Base-by-base conservation (phyloP, 306 rosid genomes). In the Albizia julibrissin region DNA sequence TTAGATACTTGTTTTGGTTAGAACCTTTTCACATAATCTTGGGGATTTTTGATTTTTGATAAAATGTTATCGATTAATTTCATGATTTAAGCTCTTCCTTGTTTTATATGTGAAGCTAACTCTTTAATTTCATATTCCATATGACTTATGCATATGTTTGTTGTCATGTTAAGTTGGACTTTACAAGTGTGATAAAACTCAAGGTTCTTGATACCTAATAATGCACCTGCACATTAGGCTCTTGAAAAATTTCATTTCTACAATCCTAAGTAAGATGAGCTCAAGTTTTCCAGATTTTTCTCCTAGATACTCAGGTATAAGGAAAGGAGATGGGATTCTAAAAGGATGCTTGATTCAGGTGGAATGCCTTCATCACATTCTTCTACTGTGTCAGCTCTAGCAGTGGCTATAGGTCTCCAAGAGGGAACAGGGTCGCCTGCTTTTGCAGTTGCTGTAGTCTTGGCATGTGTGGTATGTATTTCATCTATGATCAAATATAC, bases 281-380 rank as follows among this genome's bases (percentile, higher is more conserved):
- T 79, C 56, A 84, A 62, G 39, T 75, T 81, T 78, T 80, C 33
- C 70, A 46, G 78, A 71, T 7, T 64, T 79, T 79, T 82, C 83
- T 87, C 82, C 87, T 87, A 78, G 91, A 77, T 84, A 58, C 62
- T 87, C 87, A 95, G 95, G 99, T 91, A 86, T 76, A 95, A 91
- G 90, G 98, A 93, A 75, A 87, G 65, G 90, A 89, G 94, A 87
- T 95, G 99, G 98, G 98, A 95, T 80, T 86, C 99, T 12, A 89
- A 91, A 85, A 86, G 91, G 80, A 84, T 95, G 93, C 89, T 93
- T 82, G 90, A 88, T 88, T 95, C 98, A 27, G 94, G 98, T 22
- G 97, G 96, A 75, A 93, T 95, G 96, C 96, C 96, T 82, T 93
- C 98, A 18, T 95, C 99, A 44, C 98, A 95, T 87, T 93, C 98